Evolutionary conservation across 129 eudicot species (phyloP), one percentile per base, ranked within the genome.

Genomic region (Saussurea involucrata): DNA sequence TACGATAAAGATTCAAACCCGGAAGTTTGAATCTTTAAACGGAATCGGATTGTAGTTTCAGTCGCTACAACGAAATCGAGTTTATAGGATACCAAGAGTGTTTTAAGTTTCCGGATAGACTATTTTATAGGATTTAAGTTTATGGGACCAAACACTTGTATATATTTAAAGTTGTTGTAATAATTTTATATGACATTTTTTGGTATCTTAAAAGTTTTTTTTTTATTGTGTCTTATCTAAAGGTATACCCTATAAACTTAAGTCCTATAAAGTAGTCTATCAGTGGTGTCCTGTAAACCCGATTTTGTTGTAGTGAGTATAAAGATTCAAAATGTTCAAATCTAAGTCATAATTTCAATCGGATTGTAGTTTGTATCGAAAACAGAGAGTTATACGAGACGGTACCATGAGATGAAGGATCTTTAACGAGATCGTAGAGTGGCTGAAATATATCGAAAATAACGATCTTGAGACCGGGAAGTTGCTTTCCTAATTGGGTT

Each of bases 381-480:
- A 53, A 53, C 61, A n/a, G 0, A 49, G 22, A 53, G 22, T 53
- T 17, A 1, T 53, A 53, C 17, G 61, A 4, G 32, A 25, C 1
- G 4, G 5, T 92, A 92, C 97, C 97, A 24, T 84, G 78, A 33
- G 82, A 78, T 21, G 92, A 77, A 15, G 97, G 97, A 61, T 85
- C 76, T 53, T 84, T 76, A 20, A 89, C 72, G 44, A 89, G 78
- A 75, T 89, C 94, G 15, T 86, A 86, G 27, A 89, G 87, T 27
- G 94, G 94, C 60, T 86, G 85, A 80, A 86, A 89, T 31, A 89
- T 89, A 86, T 89, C 89, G 60, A 89, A 89, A 34, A 89, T 78
- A 12, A 77, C 94, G 53, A 89, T 31, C 60, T 82, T 86, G 65
- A 86, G 88, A 64, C 85, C 94, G 0, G 90, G 89, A n/a, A 86